Percentiles rank a stretch among this genome's conserved stretches.
Evolutionary conservation across 768 basidiomycete genomes (phyloP).

Genomic region (Lyophyllum atratum): DNA sequence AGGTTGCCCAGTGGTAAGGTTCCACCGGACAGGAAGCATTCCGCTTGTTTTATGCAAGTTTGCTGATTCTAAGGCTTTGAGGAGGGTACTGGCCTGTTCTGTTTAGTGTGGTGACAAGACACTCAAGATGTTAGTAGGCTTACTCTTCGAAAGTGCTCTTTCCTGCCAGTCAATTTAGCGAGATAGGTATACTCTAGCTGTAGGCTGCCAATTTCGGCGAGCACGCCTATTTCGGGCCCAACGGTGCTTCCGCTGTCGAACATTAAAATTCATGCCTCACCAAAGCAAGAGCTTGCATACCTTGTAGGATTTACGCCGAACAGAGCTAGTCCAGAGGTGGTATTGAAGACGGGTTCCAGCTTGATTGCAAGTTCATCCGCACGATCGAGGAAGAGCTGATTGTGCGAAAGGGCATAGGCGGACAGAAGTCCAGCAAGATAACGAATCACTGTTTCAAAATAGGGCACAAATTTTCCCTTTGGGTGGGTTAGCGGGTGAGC

Average conservation of each 20-base stretch:
- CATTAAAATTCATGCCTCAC: background rate
- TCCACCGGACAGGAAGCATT: constrained; percentile 67
- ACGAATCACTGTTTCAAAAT: constrained; percentile 88
- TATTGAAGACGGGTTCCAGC: constrained; percentile 73
- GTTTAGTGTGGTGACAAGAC: background rate
- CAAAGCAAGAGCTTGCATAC: constrained; percentile 33
- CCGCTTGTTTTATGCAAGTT: constrained; percentile 51
- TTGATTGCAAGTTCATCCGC: constrained; percentile 80
- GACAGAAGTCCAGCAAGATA: constrained; percentile 88
- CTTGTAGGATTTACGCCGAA: constrained; percentile 68
- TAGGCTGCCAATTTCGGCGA: constrained; percentile 83
- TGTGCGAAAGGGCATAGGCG: constrained; percentile 74
- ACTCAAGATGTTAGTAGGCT: constrained; percentile 16
- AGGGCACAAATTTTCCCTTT: constrained; percentile 44
- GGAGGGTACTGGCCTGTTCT: constrained; percentile 48
- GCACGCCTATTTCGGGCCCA: constrained; percentile 39
- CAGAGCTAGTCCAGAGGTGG: constrained; percentile 67
- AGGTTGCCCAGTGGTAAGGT: constrained; percentile 47
- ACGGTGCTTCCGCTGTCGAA: constrained; percentile 29
- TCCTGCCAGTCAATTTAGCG: constrained; percentile 74
- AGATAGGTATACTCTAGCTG: constrained; percentile 88
- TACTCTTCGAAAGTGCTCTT: constrained; percentile 59
- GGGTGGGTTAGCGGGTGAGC: background rate
- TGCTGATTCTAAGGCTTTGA: constrained; percentile 45
- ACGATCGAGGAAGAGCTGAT: constrained; percentile 60